Base-by-base conservation (phyloP, 2,329 filamentous ascomycete genomes). In the Apiospora pterosperma region DNA sequence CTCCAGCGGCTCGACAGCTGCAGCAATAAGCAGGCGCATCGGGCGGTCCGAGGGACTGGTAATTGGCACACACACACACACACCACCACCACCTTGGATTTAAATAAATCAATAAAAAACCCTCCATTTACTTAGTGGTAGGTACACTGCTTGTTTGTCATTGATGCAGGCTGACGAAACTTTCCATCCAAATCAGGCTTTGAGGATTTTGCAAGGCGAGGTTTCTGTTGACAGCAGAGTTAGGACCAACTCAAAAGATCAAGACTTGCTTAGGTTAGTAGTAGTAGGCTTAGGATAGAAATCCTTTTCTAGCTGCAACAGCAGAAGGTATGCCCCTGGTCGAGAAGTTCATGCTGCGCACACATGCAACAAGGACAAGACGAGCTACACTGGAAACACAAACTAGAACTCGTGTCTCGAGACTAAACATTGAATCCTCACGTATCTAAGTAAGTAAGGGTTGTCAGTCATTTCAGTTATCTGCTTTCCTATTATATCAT, bases 401-500 rank as follows among this genome's bases (percentile, higher is more conserved):
- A 55, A 34, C 28, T 34, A 55, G 48, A 55, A 55, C 48, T 55
- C 48, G 48, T 55, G 28, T 55, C 34, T 55, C 48, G 28, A 31
- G 8, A 55, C n/a, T 28, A 55, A 55, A 55, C 16, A 55, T n/a
- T 8, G 19, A 16, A 7, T 4, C 38, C n/a, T n/a, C n/a, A n/a
- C n/a, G n/a, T 21, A n/a, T 11, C 23, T n/a, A 21, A 42, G 41
- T 42, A 55, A 55, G 48, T 8, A 55, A 34, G 19, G 48, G 48
- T 8, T 8, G 8, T 55, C n/a, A n/a, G n/a, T n/a, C n/a, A n/a
- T 42, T 11, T 42, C 39, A 42, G 39, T 42, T 42, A 42, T 11
- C 39, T 42, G 39, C 36, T 62, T 62, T 42, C 39, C 52, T 62
- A 48, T 38, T 52, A 28, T 23, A 48, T 39, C 34, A 31, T 63